Base-by-base conservation (phyloP, 2,329 filamentous ascomycete species). In the Alternaria infectoria region DNA sequence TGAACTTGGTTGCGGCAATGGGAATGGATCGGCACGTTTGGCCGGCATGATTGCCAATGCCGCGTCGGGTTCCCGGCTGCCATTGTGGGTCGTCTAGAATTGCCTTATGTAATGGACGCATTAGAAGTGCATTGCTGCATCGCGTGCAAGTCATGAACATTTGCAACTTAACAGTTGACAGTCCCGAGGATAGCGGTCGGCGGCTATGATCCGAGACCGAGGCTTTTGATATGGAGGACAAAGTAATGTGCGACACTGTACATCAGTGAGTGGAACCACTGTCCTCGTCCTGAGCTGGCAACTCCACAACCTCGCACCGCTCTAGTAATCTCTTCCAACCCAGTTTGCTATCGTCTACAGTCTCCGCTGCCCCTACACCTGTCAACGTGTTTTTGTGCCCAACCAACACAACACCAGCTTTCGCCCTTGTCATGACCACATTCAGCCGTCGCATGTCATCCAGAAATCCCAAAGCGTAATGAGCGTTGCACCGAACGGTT, bases 401-500 rank as follows among this genome's bases (percentile, higher is more conserved):
- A 62, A 74, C 69, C 6, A 73, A 23, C 32, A 82, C 73, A 12
- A 81, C 61, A 3, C 75, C 81, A 30, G 68, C 62, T 62, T 72
- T 81, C 59, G 79, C 81, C 46, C 80, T 70, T 9, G 80, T 83
- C 63, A 83, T 68, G 6, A 78, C 81, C 25, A 83, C 80, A 60
- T 83, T 83, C 61, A 83, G 69, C 28, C 81, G 66, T 12, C 80
- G 73, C 69, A 80, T 67, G 61, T 84, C 81, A 40, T 76, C 80
- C 59, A 83, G 60, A 56, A 83, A 81, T 0, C 82, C 81, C 61
- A 83, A 77, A 9, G 83, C 73, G 5, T 62, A 45, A 51, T 72
- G 70, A 12, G 74, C 71, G 65, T 84, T 84, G 62, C 80, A 82
- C 9, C 82, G 71, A 6, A 83, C 81, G 2, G 80, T 81, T 6